Evolutionary conservation across 2,329 filamentous ascomycete genomes (phyloP), one percentile per base, ranked within the genome.

Genomic region (Rhinocladiella similis): DNA sequence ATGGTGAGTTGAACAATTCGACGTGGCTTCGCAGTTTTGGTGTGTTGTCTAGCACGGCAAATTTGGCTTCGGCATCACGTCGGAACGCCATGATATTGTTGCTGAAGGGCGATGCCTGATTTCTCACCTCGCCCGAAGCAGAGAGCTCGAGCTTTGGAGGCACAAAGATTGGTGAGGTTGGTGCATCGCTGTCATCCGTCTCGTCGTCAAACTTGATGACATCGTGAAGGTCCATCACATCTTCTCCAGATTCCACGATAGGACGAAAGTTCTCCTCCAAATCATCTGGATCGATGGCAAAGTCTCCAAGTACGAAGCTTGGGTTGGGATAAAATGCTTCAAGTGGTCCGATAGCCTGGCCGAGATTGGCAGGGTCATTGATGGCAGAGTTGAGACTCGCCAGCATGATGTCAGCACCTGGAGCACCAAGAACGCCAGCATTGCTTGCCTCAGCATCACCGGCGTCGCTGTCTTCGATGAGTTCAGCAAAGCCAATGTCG

Each of bases 41-140:
- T 71, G 47, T 71, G 69, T 61, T 77, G 72, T 54, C 76, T 72
- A 22, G 74, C 22, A 61, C 53, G 27, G 57, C 60, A 47, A 77
- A 77, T 71, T 70, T 62, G 77, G 73, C 65, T 78, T 73, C 67
- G 77, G 66, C 57, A 61, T 82, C 82, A 41, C 76, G 78, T 54
- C 89, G 89, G 78, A 94, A 95, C 1, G 89, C 88, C 36, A 88
- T 88, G 35, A 94, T 89, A 54, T 86, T 83, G 63, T 84, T 83
- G 66, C 88, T 85, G 38, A 91, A 83, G 63, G 59, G 51, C 3
- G 59, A 41, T 42, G 59, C 54, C 22, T 56, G 50, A 38, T 55
- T 56, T 27, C 47, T 52, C 33, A 51, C 35, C 14, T 51, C 51
- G n/a, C 50, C 52, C 12, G 50, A 25, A 41, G 50, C 50, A 16